Base-by-base conservation (phyloP, 2,329 filamentous ascomycete species). In the Pseudofabraea citricarpa region DNA sequence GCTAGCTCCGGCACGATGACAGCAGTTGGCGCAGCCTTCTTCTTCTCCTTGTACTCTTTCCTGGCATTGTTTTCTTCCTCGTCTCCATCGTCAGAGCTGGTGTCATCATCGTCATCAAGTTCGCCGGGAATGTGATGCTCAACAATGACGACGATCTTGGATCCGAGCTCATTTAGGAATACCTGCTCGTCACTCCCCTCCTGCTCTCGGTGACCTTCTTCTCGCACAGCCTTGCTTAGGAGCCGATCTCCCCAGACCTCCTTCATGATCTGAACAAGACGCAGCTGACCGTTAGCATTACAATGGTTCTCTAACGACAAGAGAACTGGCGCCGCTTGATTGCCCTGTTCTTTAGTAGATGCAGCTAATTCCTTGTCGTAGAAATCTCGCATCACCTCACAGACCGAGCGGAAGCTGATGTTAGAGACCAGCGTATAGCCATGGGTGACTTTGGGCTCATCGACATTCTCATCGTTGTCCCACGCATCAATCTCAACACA, bases 401-500 rank as follows among this genome's bases (percentile, higher is more conserved):
- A 85, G 0, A 85, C 81, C 3, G 68, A 51, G 23, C 82, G 77
- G 56, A 86, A 85, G 0, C 75, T 67, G 19, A 85, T 78, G 53
- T 84, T 67, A 7, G 80, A 84, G 4, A 84, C 80, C 2, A 85
- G 66, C 0, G 82, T 85, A 59, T 79, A 85, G 1, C 82, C 82
- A 56, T 86, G 82, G 0, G 82, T 86, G 41, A 85, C 81, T 57
- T 84, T 85, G 4, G 81, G 82, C 58, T 85, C 82, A 8, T 79
- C 71, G 29, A 64, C 64, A 53, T 83, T 61, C 7, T 79, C 74
- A 27, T 74, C 68, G 37, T 82, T 71, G 54, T 87, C 81, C 83
- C 83, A 87, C 2, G 79, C 83, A 56, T 87, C 83, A 42, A 87
- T 87, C 63, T 87, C 83, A 27, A 87, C 81, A 53, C 83, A 87